A percentile compares a stretch with the other conserved stretches of the same genome.
phyloP scores from a whole-genome alignment of 768 basidiomycete genomes.

The Lactarius sanguifluus region DNA sequence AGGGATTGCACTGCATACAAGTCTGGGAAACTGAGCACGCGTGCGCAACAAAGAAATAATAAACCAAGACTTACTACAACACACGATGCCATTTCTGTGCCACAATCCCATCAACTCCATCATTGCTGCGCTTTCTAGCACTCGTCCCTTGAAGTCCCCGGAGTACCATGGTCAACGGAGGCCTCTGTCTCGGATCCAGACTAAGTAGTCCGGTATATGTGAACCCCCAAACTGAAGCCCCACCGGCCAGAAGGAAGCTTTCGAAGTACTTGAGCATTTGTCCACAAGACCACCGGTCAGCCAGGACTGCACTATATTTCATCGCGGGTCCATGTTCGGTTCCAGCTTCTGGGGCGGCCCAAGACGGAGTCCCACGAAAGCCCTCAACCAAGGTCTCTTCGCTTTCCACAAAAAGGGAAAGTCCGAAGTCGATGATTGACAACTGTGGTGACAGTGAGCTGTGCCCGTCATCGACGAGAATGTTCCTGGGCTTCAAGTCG shows the following conservation, averaged over 20 bases:
- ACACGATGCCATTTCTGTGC: too few species aligned
- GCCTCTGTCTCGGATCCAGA: too few species aligned
- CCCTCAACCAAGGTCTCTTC: not conserved
- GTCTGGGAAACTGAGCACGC: too few species aligned
- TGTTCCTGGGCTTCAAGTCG: not conserved
- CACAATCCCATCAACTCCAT: too few species aligned
- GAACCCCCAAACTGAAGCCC: too few species aligned
- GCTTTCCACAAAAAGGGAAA: not conserved
- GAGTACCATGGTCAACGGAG: too few species aligned
- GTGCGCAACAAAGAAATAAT: too few species aligned
- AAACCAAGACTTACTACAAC: too few species aligned
- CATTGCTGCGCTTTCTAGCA: too few species aligned
- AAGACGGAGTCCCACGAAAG: not conserved
- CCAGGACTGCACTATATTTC: not conserved
- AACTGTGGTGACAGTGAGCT: not conserved
- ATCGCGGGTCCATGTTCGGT: not conserved
- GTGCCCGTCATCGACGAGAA: not conserved
- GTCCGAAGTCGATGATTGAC: not conserved
- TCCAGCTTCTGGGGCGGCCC: not conserved
- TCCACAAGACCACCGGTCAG: constrained; percentile 1
- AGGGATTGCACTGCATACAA: too few species aligned
- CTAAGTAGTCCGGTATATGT: too few species aligned
- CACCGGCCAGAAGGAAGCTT: not conserved
- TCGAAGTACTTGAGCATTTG: not conserved
- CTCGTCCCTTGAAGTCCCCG: too few species aligned